A percentile compares a stretch with the other conserved stretches of the same genome.
Evolutionary conservation across 225 moss, liverwort and hornwort species (phyloP).

Genomic region (Marchantia paleacea): DNA sequence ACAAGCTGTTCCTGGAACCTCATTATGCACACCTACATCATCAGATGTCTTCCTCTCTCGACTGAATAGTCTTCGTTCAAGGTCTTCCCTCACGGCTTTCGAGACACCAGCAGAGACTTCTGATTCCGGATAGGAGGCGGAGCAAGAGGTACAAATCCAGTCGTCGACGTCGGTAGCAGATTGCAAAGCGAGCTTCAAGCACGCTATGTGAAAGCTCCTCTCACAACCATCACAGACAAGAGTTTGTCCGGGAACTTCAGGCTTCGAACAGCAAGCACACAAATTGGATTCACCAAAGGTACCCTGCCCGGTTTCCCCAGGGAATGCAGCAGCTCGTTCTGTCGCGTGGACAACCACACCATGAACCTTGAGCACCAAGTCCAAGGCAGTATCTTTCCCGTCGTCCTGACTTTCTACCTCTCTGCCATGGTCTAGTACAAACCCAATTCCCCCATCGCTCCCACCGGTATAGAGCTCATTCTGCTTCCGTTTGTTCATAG

Average conservation of each 20-base stretch:
- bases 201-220: slow-evolving; percentile 37
- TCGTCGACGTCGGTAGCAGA: slow-evolving; percentile 30
- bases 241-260: slow-evolving; percentile 37
- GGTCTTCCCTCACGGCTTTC: slow-evolving; percentile 20
- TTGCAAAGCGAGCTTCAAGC: slow-evolving; percentile 28
- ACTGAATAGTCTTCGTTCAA: slow-evolving; percentile 26
- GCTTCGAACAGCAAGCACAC: slow-evolving; percentile 36
- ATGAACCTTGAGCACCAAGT: slow-evolving; percentile 33
- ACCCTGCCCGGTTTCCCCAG: slow-evolving; percentile 38
- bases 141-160: slow-evolving; percentile 42
- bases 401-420: slow-evolving; percentile 27
- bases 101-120: slow-evolving; percentile 10
- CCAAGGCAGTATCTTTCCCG: slow-evolving; percentile 25
- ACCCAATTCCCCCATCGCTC: slow-evolving; percentile 2
- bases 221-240: slow-evolving; percentile 45
- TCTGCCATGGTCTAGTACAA: neutral
- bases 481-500: slow-evolving; percentile 21
- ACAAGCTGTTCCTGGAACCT: neutral
- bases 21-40: slow-evolving; percentile 14
- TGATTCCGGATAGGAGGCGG: slow-evolving; percentile 10
- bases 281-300: neutral
- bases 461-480: slow-evolving; percentile 11
- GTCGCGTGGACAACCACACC: slow-evolving; percentile 15
- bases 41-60: slow-evolving; percentile 13
- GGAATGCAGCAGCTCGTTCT: slow-evolving; percentile 37